Base-by-base conservation (phyloP, 1,139 yeast genomes). In the Arxiozyma telluris region DNA sequence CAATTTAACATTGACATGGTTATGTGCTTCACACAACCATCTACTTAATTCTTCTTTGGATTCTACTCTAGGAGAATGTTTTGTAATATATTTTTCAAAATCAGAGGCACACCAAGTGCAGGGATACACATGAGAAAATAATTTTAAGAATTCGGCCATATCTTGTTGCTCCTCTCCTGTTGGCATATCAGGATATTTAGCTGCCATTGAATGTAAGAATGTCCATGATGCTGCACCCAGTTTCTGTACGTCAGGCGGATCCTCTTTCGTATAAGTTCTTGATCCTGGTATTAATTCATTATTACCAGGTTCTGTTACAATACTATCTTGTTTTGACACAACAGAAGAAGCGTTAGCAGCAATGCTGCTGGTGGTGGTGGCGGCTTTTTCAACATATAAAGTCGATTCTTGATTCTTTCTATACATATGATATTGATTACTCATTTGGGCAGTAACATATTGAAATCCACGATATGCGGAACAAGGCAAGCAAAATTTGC, bases 21-120 rank as follows among this genome's bases (percentile, higher is more conserved):
- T 93, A 71, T 93, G 99, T 2, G 98, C 98, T 59, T 84, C 86
- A 72, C 99, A 93, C 57, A 93, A 74, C 98, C 98, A 93, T 61
- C 72, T 76, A 2, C 97, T 96, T 62, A 93, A 81, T 54, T 82
- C 86, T 53, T 90, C 96, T 64, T 87, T 88, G 8, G 82, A 80
- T n/a, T 72, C 74, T 3, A 86, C 90, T 56, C 76, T 75, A 7
- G 96, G 95, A 59, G 83, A 82, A 59, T 85, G 75, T 39, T 71
- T 73, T 27, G 69, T 68, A 49, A 88, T 75, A 71, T 87, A 90
- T 39, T 72, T 71, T 55, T 82, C 78, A 69, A 94, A 89, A 67
- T 91, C 98, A 49, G 80, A 81, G 0, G 96, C 97, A 72, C 98
- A 94, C 73, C 82, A 84, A 88, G 94, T 86, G 70, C 98, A 93